Base-by-base conservation (phyloP, 1,284 basidiomycete genomes). In the Spongiforma sp. region DNA sequence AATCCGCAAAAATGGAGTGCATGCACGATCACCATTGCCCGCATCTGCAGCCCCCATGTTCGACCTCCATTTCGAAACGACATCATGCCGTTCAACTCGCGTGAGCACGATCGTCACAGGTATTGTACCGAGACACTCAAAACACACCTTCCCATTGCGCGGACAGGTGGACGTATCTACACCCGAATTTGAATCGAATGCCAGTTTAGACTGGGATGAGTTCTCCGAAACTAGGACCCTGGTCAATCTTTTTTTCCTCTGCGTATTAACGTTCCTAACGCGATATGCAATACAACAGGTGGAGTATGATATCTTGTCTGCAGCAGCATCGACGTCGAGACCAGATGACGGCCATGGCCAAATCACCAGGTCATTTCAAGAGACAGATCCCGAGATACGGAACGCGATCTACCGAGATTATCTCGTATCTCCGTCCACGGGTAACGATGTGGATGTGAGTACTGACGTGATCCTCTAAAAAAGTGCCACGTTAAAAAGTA, bases 181-280 rank as follows among this genome's bases (percentile, higher is more conserved):
- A n/a, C n/a, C n/a, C n/a, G n/a, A n/a, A n/a, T n/a, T n/a, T n/a
- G n/a, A n/a, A n/a, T 15, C 52, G 52, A 30, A 53, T n/a, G 12
- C 32, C 21, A 33, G 36, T 17, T 28, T 14, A 30, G 17, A 43
- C 15, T 21, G 3, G 30, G 52, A 53, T 30, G 19, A n/a, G 9
- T 34, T 62, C 17, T 69, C 68, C 12, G 65, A 67, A 24, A 69
- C 65, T 9, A 62, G 62, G 37, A 69, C 66, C 19, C 21, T 65
- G 61, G 68, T 69, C 33, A 26, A 62, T 61, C 32, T 15, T 1
- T 24, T 21, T 24, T 33, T 17, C 17, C 19, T n/a, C 19, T 26
- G 46, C 15, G 32, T 9, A 15, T 52, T 17, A 11, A 53, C 10
- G 30, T 11, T 34, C 11, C 26, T 39, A 19, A 56, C 2, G 6